phyloP scores from a whole-genome alignment of 2,329 filamentous ascomycete genomes.

The Chrysosphaeria jannelii region DNA sequence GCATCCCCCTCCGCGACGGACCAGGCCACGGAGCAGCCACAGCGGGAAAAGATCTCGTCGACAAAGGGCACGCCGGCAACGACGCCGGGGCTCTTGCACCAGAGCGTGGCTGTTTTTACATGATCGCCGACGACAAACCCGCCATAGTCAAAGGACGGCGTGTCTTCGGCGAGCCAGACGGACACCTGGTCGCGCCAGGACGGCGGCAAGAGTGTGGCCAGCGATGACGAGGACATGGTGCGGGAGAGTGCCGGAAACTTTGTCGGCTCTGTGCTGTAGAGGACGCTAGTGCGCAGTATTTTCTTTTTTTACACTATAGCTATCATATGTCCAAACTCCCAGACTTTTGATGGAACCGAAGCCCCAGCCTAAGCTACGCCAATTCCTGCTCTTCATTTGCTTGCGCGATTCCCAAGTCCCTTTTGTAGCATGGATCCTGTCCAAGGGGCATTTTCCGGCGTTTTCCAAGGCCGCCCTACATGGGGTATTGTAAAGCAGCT shows the following conservation, averaged over 20 bases:
- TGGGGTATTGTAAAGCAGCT: no score
- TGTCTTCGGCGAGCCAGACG: constrained; percentile 83
- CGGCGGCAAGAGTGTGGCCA: constrained; percentile 46
- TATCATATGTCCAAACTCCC: no score
- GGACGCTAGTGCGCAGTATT: no score
- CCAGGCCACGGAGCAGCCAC: constrained; percentile 83
- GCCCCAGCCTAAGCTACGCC: no score
- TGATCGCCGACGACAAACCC: constrained; percentile 76
- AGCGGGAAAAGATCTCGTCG: constrained; percentile 69
- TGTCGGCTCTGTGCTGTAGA: no score
- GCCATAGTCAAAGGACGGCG: constrained; percentile 85
- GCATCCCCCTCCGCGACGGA: constrained; percentile 43
- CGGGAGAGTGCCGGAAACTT: background rate
- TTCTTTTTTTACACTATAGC: no score
- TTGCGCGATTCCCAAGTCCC: no score
- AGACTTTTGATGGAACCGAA: no score
- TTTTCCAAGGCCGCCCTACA: no score
- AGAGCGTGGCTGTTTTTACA: constrained; percentile 31
- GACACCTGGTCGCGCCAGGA: constrained; percentile 59
- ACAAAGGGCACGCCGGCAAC: constrained; percentile 87
- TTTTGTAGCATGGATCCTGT: no score
- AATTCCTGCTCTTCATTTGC: no score
- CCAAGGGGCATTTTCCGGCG: no score
- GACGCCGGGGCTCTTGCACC: constrained; percentile 43
- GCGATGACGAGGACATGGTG: constrained; percentile 5